A percentile compares a stretch with the other conserved stretches of the same genome.
Evolutionary conservation across 2,329 filamentous ascomycete species (phyloP).

Genomic region (Penicillium frequentans): DNA sequence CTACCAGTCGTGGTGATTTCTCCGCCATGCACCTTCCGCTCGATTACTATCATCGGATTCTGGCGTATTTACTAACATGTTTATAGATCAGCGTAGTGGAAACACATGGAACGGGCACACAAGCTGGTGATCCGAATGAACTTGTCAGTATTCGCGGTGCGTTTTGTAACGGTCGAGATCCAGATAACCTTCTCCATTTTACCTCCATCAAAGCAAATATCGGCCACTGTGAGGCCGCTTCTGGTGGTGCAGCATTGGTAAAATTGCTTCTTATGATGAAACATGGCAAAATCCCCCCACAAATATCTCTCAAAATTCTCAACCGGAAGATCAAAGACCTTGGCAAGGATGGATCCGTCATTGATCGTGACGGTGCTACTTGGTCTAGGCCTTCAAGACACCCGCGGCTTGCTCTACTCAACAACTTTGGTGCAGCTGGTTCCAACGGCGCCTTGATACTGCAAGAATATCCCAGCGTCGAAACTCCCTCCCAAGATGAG

Average conservation of each 20-base stretch:
- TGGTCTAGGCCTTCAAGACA: neutral
- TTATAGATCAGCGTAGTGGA: too few relatives aligned
- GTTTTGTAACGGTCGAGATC: neutral
- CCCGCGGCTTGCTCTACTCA: neutral
- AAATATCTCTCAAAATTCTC: neutral
- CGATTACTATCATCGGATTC: too few relatives aligned
- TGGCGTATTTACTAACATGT: too few relatives aligned
- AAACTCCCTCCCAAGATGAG: neutral
- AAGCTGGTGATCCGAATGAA: neutral
- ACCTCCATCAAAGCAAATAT: neutral
- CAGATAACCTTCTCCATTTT: neutral
- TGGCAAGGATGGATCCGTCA: neutral
- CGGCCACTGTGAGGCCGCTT: neutral
- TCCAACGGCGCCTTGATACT: neutral
- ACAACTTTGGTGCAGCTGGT: neutral
- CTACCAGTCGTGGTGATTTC: too few relatives aligned
- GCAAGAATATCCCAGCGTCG: neutral
- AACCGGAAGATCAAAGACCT: neutral
- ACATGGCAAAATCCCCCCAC: neutral
- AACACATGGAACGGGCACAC: too few relatives aligned
- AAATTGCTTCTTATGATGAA: neutral
- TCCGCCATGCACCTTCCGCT: too few relatives aligned
- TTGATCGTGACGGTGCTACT: neutral
- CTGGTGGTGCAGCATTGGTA: neutral
- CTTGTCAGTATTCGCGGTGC: neutral